Percentiles rank a stretch among this genome's conserved stretches.
These are phyloP conservation scores for Fusarium sp. DNA, from an alignment of 2,329 filamentous ascomycete species.

Conservation along the genomic window DNA sequence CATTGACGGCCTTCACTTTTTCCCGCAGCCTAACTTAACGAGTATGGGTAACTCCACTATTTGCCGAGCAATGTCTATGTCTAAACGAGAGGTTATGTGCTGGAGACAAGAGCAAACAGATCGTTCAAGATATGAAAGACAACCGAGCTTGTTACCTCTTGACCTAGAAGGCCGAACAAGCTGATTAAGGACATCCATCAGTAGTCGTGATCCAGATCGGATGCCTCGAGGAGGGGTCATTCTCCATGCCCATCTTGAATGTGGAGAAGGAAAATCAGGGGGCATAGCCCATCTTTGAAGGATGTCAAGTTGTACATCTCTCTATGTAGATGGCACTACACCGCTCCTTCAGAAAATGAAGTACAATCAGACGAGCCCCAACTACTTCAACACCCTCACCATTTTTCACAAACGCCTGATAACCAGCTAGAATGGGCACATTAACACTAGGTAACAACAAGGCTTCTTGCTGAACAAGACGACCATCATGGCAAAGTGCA, in stretches of 20 bases:
- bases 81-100: background rate
- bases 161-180: slow-evolving; percentile 8
- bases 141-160: slow-evolving; percentile 1
- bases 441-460: slow-evolving; percentile 9
- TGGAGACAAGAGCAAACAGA: background rate
- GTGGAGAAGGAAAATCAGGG: slow-evolving; percentile 30
- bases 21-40: slow-evolving; percentile 15
- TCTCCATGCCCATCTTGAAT: slow-evolving; percentile 9
- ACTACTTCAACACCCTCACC: slow-evolving; percentile 1
- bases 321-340: slow-evolving; percentile 26
- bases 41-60: slow-evolving; percentile 17
- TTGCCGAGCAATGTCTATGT: slow-evolving; percentile 6
- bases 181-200: background rate
- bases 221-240: background rate
- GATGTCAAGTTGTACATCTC: slow-evolving; percentile 4
- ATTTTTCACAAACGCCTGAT: background rate
- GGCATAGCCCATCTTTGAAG: slow-evolving; percentile 9
- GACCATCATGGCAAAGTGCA: slow-evolving; percentile 1
- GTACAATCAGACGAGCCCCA: slow-evolving; percentile 12
- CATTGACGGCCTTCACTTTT: slow-evolving; percentile 24
- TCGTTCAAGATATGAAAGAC: background rate
- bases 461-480: background rate
- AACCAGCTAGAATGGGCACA: background rate
- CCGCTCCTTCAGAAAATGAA: slow-evolving; percentile 28
- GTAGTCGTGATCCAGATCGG: slow-evolving; percentile 2